Evolutionary conservation across 2,329 filamentous ascomycete species (phyloP).

Genomic region (Xylaria sp.): DNA sequence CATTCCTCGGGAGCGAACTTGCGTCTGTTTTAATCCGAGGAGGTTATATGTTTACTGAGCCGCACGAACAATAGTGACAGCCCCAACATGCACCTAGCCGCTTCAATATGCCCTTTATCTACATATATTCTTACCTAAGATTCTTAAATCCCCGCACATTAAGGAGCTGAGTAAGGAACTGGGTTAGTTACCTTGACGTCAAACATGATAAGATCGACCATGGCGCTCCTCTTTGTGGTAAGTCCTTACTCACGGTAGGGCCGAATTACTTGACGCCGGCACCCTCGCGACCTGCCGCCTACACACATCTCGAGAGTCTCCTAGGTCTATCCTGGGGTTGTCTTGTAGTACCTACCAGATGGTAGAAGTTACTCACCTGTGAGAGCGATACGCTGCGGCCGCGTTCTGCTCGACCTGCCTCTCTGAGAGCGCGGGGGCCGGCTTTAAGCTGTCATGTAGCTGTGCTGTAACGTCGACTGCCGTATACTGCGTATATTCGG

Average conservation of each 20-base stretch:
- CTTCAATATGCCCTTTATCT: background rate
- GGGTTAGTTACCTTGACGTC: constrained; percentile 6
- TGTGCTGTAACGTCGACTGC: constrained; percentile 28
- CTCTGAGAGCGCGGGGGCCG: constrained; percentile 17
- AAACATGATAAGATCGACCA: constrained; percentile 25
- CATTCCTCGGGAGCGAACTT: background rate
- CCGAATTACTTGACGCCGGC: constrained; percentile 30
- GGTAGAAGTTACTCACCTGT: background rate
- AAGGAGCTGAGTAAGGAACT: too few relatives aligned
- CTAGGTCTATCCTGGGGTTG: background rate
- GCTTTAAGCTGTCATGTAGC: constrained; percentile 14
- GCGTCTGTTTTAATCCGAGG: too few relatives aligned
- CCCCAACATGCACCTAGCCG: background rate
- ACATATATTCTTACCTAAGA: background rate
- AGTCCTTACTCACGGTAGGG: constrained; percentile 18
- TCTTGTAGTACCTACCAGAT: background rate
- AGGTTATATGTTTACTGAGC: constrained; percentile 2
- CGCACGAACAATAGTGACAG: background rate
- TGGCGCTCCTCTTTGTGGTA: constrained; percentile 13
- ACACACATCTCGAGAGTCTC: too few relatives aligned
- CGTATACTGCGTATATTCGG: background rate
- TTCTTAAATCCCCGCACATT: background rate
- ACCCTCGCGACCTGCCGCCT: constrained; percentile 28
- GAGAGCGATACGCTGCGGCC: constrained; percentile 11
- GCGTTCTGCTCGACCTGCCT: constrained; percentile 20